Conservation (phyloP, 805 yeast genomes). For the Candida morakotiae region DNA sequence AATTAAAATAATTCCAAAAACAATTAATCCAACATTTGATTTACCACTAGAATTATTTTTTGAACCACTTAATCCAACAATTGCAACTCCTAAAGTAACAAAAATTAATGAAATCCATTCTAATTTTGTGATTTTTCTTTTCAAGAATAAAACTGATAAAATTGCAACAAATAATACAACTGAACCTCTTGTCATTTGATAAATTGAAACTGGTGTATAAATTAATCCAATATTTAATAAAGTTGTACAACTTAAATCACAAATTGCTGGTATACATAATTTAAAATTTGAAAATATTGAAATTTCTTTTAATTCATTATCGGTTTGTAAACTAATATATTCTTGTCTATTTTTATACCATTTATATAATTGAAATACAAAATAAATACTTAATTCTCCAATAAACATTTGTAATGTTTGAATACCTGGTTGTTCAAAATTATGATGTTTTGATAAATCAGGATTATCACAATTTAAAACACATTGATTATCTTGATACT, state of each 20-base stretch:
- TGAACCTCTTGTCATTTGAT: slow-evolving; percentile 84
- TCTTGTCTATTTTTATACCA: slow-evolving; percentile 10
- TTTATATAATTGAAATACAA: slow-evolving; percentile 32
- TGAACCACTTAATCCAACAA: slow-evolving; percentile 72
- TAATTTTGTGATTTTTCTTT: slow-evolving; percentile 48
- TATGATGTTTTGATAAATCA: slow-evolving; percentile 35
- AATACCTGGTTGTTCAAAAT: slow-evolving; percentile 73
- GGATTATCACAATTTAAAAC: slow-evolving; percentile 51
- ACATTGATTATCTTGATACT: slow-evolving; percentile 73
- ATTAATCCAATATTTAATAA: slow-evolving; percentile 71
- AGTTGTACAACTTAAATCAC: slow-evolving; percentile 73
- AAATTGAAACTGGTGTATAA: slow-evolving; percentile 72
- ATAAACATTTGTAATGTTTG: slow-evolving; percentile 81
- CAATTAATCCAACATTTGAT: slow-evolving; percentile 19
- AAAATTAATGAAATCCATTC: slow-evolving; percentile 67
- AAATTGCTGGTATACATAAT: slow-evolving; percentile 58
- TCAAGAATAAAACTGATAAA: slow-evolving; percentile 60
- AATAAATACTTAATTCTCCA: slow-evolving; percentile 57
- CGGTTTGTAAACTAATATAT: slow-evolving; percentile 12
- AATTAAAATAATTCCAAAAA: slow-evolving; percentile 56
- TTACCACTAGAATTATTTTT: slow-evolving; percentile 14
- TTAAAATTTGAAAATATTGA: slow-evolving; percentile 14
- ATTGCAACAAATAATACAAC: slow-evolving; percentile 72
- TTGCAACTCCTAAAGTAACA: slow-evolving; percentile 65
- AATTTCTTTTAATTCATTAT: slow-evolving; percentile 7